Percentiles rank a stretch among this genome's conserved stretches.
Conservation (phyloP, 1,284 basidiomycete genomes). For the Phenoliferia sp. region DNA sequence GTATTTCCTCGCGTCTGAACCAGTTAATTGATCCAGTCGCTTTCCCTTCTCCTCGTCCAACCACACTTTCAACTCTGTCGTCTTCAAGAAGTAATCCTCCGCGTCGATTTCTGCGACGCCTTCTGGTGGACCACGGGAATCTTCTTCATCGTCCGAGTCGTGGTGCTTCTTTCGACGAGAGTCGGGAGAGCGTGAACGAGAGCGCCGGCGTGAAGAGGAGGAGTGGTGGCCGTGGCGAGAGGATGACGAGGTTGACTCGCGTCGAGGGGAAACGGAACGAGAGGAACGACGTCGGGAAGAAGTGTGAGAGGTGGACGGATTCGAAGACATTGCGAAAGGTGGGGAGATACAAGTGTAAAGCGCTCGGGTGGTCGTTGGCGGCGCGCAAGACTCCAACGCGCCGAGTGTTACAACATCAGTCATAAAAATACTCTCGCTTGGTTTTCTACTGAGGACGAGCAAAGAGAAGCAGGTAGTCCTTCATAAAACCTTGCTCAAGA, state of each 20-base stretch:
- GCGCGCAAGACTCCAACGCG: too few relatives aligned
- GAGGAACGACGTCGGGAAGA: not conserved
- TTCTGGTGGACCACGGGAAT: not conserved
- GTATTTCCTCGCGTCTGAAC: constrained; percentile 23
- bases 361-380: too few relatives aligned
- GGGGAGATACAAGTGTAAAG: too few relatives aligned
- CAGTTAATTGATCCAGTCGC: constrained; percentile 23
- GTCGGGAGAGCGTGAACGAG: not conserved
- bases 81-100: constrained; percentile 25
- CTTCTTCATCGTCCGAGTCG: constrained; percentile 2
- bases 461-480: too few relatives aligned
- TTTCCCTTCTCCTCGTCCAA: constrained; percentile 27
- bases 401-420: too few relatives aligned
- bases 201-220: not conserved
- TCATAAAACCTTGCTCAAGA: too few relatives aligned
- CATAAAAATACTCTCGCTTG: too few relatives aligned
- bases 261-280: not conserved
- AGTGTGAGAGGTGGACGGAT: not conserved
- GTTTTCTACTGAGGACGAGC: too few relatives aligned
- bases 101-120: constrained; percentile 11
- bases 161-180: not conserved
- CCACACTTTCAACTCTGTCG: constrained; percentile 30
- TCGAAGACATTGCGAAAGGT: too few relatives aligned
- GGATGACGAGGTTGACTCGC: not conserved
- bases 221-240: not conserved